phyloP scores from a whole-genome alignment of 306 rosid genomes.

The Begonia fuchsioides region DNA sequence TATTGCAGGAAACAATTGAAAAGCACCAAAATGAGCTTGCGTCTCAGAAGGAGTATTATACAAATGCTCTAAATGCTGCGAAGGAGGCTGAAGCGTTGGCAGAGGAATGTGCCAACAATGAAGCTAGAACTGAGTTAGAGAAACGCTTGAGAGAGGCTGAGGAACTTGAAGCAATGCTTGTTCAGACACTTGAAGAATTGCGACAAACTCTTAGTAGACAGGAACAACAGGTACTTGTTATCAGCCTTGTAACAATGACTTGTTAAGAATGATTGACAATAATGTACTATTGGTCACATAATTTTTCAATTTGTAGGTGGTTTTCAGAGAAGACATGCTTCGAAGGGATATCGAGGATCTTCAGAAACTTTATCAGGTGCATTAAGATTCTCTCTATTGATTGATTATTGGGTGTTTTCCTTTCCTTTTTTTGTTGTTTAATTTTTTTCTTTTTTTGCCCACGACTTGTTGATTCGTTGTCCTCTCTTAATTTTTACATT shows the following conservation, averaged over 20 bases:
- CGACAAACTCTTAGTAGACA: conserved; percentile 84
- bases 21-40: conserved; percentile 80
- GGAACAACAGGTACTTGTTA: conserved; percentile 81
- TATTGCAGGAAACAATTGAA: conserved; percentile 91
- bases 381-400: conserved; percentile 14
- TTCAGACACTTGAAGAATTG: conserved; percentile 90
- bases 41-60: conserved; percentile 74
- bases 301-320: conserved; percentile 41
- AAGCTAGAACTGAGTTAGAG: conserved; percentile 92
- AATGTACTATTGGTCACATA: conserved; percentile 7
- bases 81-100: conserved; percentile 95
- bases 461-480: neutral
- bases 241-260: conserved; percentile 12
- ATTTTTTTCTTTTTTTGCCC: too few relatives aligned
- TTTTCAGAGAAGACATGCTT: conserved; percentile 84
- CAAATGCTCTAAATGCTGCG: conserved; percentile 80
- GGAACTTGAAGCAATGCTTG: conserved; percentile 92
- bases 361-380: conserved; percentile 88
- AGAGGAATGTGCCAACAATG: conserved; percentile 81
- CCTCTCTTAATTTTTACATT: conserved; percentile 8
- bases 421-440: neutral
- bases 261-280: conserved; percentile 7
- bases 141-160: conserved; percentile 69
- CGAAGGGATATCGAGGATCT: conserved; percentile 89
- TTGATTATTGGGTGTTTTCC: conserved; percentile 7